Evolutionary conservation across 805 yeast genomes (phyloP).

Genomic region (Ogataea chonburiensis): DNA sequence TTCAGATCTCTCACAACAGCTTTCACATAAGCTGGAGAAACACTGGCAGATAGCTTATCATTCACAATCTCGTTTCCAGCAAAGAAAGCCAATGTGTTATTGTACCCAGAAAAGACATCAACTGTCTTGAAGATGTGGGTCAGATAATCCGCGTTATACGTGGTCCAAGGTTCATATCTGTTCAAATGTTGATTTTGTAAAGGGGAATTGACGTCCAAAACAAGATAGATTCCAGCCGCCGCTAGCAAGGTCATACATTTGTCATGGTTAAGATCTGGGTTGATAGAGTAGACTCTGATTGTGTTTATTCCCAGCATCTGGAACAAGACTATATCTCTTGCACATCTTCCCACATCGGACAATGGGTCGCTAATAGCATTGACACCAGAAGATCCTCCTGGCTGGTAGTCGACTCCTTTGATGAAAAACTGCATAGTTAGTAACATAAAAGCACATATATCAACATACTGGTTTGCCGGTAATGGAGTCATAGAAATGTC

Average conservation of each 20-base stretch:
- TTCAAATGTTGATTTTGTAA: conserved; percentile 73
- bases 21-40: conserved; percentile 74
- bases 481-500: conserved; percentile 71
- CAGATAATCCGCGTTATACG: conserved; percentile 69
- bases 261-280: conserved; percentile 80
- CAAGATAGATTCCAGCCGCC: conserved; percentile 86
- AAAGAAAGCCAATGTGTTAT: conserved; percentile 86
- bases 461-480: conserved; percentile 66
- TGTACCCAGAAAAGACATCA: conserved; percentile 77
- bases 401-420: conserved; percentile 92
- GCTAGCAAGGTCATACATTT: conserved; percentile 90
- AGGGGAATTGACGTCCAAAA: conserved; percentile 91
- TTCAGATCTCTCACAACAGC: conserved; percentile 82
- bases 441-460: neutral
- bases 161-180: conserved; percentile 90
- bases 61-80: conserved; percentile 92
- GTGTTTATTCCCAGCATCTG: conserved; percentile 87
- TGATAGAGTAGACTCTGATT: conserved; percentile 81
- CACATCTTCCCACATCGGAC: conserved; percentile 68
- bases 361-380: conserved; percentile 64
- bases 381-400: conserved; percentile 88
- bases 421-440: conserved; percentile 54
- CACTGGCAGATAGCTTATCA: conserved; percentile 66
- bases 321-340: conserved; percentile 77
- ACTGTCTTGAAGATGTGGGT: conserved; percentile 76